These are phyloP conservation scores for Candida sp. DNA, from an alignment of 1,139 yeast genomes.

Conservation along the genomic window DNA sequence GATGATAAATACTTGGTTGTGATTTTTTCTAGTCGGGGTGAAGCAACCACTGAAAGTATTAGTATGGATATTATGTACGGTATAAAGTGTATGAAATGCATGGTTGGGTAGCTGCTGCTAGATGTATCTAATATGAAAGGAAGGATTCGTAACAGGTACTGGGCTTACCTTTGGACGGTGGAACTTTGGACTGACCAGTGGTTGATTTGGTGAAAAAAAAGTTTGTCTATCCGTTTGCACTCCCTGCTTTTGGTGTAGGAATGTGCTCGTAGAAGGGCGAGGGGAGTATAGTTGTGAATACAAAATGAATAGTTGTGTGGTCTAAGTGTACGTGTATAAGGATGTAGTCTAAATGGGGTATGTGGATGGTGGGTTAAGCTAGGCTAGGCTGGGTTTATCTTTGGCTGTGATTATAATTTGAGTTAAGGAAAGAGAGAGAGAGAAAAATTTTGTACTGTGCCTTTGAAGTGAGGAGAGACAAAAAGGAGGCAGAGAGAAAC, in stretches of 20 bases:
- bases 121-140: background rate
- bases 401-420: background rate
- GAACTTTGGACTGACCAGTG: background rate
- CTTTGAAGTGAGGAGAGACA: background rate
- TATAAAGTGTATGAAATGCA: constrained; percentile 2
- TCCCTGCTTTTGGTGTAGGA: too few species aligned
- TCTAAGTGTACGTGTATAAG: too few species aligned
- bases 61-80: constrained; percentile 10
- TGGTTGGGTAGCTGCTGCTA: background rate
- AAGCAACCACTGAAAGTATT: constrained; percentile 14
- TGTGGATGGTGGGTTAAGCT: too few species aligned
- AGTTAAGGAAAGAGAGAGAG: background rate
- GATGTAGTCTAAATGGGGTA: too few species aligned
- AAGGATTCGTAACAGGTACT: background rate
- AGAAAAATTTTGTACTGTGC: background rate
- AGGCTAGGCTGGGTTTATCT: too few species aligned
- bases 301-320: too few species aligned
- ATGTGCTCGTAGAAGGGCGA: too few species aligned
- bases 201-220: background rate
- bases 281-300: too few species aligned
- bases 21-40: constrained; percentile 30
- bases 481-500: background rate
- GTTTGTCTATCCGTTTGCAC: too few species aligned
- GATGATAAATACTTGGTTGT: constrained; percentile 17
- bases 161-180: background rate